Evolutionary conservation across 805 yeast species (phyloP), one percentile per base, ranked within the genome.

Genomic region (Hanseniaspora lachancei): DNA sequence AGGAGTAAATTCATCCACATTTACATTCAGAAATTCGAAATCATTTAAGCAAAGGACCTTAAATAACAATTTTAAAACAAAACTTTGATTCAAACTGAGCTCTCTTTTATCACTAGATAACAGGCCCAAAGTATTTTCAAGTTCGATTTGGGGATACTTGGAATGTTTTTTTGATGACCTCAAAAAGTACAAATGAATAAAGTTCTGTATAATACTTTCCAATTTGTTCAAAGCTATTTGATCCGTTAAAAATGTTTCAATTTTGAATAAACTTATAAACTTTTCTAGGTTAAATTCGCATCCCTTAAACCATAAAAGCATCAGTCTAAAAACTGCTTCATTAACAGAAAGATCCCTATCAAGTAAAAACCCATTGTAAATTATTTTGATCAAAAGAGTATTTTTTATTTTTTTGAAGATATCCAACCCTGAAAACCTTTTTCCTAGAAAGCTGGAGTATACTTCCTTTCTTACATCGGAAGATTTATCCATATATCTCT

Each of bases 401-500:
- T 53, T 53, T 32, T 46, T 53, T 5, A 53, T 46, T 21, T 53
- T 53, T 53, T 32, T 53, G 12, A 53, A 53, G 4, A 46, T 32
- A 39, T 44, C 40, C n/a, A 53, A 23, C 13, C 40, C 9, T 20
- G 32, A 29, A 32, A 53, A 53, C 24, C 32, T 53, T 21, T 53
- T 43, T 4, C 48, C 32, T 18, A 53, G 39, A 46, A 53, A 53
- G 9, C 40, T 53, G 12, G 88, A 83, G 63, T 80, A 88, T 66
- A 93, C 97, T 64, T 84, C 84, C 40, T 78, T 77, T 32, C 77
- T 76, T 0, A 89, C 82, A 29, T 81, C 82, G 24, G 76, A 79
- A 35, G 91, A 66, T 64, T 88, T 86, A 46, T 84, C 70, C 62
- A 89, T 69, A 0, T 91, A 91, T 0, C 95, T 89, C 58, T 95